Evolutionary conservation across 495 filamentous ascomycete genomes (phyloP), one percentile per base, ranked within the genome.

Genomic region (Xylaria grammica): DNA sequence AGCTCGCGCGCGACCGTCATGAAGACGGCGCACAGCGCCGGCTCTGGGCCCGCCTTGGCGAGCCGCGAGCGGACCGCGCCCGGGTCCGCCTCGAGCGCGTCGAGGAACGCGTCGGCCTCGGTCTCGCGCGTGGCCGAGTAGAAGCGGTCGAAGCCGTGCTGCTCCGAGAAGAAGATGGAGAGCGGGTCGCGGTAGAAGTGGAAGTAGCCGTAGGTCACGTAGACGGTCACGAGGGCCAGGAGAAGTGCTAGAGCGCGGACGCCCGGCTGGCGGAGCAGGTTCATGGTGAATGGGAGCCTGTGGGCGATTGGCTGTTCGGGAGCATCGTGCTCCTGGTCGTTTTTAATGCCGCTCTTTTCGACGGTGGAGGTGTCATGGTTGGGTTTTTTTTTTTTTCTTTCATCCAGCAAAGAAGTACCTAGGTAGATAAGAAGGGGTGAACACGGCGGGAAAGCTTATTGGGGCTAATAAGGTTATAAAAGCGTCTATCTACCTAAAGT

Each of bases 121-220:
- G 62, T 54, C 54, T 77, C 72, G 17, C 76, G 71, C 42, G 66
- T 68, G 24, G 66, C 65, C 20, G 77, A 79, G 67, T 80, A 79
- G 60, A 74, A 69, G 44, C 67, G 71, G 29, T 78, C 74, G 68
- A 74, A 78, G 53, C 72, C 76, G 66, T 71, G 65, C 3, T 78
- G 59, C 22, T 69, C 70, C 38, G 67, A 69, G 66, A 78, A 79
- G 63, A 79, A 79, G 32, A 76, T 75, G 53, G 75, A 78, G 5
- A 78, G 69, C 8, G 77, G 78, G 55, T 80, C 74, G 62, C 78
- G 77, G 67, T 77, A 80, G 45, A 77, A 78, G 50, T 68, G 62
- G 42, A 71, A 45, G 6, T 65, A 67, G 20, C 74, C 71, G 60
- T 75, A 78, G 22, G 69, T 58, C 36, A 62, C 56, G 51, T 74